These are phyloP conservation scores for Aspergillus awamori DNA, from an alignment of 2,329 filamentous ascomycete species.

Conservation along the genomic window DNA sequence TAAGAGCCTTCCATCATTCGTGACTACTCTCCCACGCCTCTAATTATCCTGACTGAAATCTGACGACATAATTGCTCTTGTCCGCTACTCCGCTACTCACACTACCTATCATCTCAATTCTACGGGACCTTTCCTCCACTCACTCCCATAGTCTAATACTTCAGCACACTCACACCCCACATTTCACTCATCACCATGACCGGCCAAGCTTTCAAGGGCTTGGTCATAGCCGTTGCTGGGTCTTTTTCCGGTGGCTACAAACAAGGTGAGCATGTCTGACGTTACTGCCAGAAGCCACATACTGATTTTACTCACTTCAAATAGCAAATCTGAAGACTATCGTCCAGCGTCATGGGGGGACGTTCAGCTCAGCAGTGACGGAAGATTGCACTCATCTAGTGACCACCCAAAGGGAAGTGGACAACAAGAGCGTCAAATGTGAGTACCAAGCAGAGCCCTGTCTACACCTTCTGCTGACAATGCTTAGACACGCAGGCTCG, in stretches of 20 bases:
- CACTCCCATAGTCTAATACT: background rate
- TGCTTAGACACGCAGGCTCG: slow-evolving; percentile 48
- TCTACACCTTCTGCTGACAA: slow-evolving; percentile 43
- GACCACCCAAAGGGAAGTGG: slow-evolving; percentile 40
- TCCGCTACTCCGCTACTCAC: background rate
- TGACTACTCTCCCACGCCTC: background rate
- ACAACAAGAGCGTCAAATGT: slow-evolving; percentile 41
- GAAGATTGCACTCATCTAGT: slow-evolving; percentile 44
- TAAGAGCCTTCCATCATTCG: background rate
- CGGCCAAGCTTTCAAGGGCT: slow-evolving; percentile 29
- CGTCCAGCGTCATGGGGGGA: slow-evolving; percentile 40
- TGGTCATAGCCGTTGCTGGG: slow-evolving; percentile 61
- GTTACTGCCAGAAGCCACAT: background rate
- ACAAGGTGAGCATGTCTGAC: slow-evolving; percentile 45
- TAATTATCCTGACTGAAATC: background rate
- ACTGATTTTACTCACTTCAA: slow-evolving; percentile 9
- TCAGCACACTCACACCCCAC: background rate
- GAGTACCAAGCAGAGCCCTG: slow-evolving; percentile 33
- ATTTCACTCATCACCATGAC: slow-evolving; percentile 9
- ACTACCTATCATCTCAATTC: background rate
- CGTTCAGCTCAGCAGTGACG: slow-evolving; percentile 33
- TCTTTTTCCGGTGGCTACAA: slow-evolving; percentile 56
- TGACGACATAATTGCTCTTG: background rate
- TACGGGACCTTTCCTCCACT: background rate
- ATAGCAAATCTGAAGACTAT: slow-evolving; percentile 23